phyloP scores from a whole-genome alignment of 2,329 filamentous ascomycete genomes.

The Hypoxylon sp. region DNA sequence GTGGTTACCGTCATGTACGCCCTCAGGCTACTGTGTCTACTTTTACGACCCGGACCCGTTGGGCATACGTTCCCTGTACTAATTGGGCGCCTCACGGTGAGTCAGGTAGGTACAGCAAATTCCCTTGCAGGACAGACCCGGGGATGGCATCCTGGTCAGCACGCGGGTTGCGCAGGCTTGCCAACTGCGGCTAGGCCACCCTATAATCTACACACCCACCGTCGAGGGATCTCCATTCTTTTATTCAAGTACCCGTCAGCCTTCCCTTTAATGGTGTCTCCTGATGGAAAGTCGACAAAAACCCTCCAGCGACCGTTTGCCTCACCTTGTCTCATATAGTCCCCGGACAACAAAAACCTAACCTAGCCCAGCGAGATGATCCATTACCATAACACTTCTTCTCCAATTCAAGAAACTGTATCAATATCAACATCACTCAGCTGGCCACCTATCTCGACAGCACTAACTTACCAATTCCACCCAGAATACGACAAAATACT shows the following conservation, averaged over 20 bases:
- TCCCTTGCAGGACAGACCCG: constrained; percentile 43
- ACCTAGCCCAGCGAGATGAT: constrained; percentile 46
- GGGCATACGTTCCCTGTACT: constrained; percentile 49
- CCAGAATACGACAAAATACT: constrained; percentile 49
- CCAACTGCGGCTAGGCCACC: constrained; percentile 36
- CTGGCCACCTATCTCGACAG: constrained; percentile 37
- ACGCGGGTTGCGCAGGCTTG: constrained; percentile 40
- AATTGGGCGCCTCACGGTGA: constrained; percentile 55
- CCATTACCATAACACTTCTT: constrained; percentile 45
- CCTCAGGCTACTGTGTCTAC: constrained; percentile 43
- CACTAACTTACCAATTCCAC: constrained; percentile 44
- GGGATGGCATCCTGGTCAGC: constrained; percentile 46
- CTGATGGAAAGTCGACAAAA: constrained; percentile 42
- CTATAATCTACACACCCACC: constrained; percentile 43
- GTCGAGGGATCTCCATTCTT: constrained; percentile 26
- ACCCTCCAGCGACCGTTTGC: constrained; percentile 43
- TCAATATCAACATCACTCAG: constrained; percentile 33
- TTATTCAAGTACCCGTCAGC: constrained; percentile 49
- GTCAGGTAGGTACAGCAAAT: constrained; percentile 50
- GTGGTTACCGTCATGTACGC: constrained; percentile 28
- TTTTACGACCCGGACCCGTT: constrained; percentile 37
- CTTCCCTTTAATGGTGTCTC: constrained; percentile 48
- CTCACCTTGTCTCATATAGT: constrained; percentile 49
- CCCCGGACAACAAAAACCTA: constrained; percentile 44
- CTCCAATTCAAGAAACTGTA: constrained; percentile 42